Evolutionary conservation across 495 filamentous ascomycete species (phyloP).

Genomic region (Penicillium steckii): DNA sequence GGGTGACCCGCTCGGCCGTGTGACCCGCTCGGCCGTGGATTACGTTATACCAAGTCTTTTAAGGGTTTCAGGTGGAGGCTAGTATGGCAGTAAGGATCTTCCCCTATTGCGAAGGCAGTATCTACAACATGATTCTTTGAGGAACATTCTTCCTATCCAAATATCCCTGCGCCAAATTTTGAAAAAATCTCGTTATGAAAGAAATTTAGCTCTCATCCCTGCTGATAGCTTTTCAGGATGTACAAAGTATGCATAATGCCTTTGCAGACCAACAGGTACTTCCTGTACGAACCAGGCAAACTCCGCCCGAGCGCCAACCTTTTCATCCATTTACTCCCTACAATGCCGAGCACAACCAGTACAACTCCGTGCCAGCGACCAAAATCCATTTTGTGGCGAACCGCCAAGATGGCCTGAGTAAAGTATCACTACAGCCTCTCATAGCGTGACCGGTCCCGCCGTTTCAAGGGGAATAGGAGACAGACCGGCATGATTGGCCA

Average conservation of each 20-base stretch:
- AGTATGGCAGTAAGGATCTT: too few species aligned
- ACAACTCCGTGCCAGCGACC: background rate
- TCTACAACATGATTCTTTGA: too few species aligned
- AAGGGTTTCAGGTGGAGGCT: too few species aligned
- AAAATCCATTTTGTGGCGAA: background rate
- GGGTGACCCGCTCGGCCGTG: too few species aligned
- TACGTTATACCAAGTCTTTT: too few species aligned
- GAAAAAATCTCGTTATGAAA: too few species aligned
- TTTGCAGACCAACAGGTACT: background rate
- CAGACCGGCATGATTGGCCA: constrained; percentile 14
- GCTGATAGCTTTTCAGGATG: background rate
- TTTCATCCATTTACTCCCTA: background rate
- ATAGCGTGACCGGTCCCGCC: constrained; percentile 3
- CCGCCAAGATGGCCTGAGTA: background rate
- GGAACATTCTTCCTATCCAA: too few species aligned
- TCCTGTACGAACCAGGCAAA: background rate
- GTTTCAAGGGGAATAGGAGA: constrained; percentile 16
- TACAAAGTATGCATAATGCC: background rate
- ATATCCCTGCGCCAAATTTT: too few species aligned
- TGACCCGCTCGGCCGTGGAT: too few species aligned
- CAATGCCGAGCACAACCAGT: background rate
- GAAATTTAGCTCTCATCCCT: background rate
- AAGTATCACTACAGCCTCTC: background rate
- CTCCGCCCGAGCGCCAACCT: background rate
- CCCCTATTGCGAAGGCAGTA: too few species aligned